A percentile compares a stretch with the other conserved stretches of the same genome.
Evolutionary conservation across 768 basidiomycete genomes (phyloP).

Genomic region (Leccinum pellstonianum): DNA sequence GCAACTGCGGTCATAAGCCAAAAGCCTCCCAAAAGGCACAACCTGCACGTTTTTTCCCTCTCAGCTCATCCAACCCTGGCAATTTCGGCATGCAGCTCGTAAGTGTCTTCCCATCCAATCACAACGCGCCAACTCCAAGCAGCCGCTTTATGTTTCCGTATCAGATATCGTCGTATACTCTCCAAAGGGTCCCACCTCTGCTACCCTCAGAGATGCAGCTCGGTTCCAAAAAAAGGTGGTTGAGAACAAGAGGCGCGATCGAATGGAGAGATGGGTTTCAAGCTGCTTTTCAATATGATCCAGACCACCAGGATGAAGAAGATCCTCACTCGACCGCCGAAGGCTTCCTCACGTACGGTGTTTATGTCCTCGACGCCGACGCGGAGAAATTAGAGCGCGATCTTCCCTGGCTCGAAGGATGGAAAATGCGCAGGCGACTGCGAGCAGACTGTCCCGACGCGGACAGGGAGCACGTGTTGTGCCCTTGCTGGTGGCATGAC

Average conservation of each 20-base stretch:
- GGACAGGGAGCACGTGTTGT: not conserved
- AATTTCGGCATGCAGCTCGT: conserved; percentile 91
- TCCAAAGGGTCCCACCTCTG: conserved; percentile 55
- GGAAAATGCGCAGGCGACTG: conserved; percentile 25
- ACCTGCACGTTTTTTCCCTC: conserved; percentile 52
- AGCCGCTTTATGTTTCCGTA: conserved; percentile 86
- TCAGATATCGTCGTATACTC: conserved; percentile 90
- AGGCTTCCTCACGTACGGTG: conserved; percentile 31
- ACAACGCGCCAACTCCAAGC: conserved; percentile 7
- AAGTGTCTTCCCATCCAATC: conserved; percentile 35
- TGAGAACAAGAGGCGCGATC: conserved; percentile 53
- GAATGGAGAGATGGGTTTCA: conserved; percentile 30
- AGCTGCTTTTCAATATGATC: conserved; percentile 13
- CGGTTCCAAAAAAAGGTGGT: conserved; percentile 61
- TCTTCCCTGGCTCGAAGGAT: conserved; percentile 31
- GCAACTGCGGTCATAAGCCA: conserved; percentile 4
- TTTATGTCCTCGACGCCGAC: conserved; percentile 31
- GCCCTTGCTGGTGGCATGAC: not conserved
- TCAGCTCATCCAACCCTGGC: conserved; percentile 45
- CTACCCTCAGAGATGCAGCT: conserved; percentile 60
- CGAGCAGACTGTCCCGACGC: conserved; percentile 5
- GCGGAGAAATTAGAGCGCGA: conserved; percentile 26
- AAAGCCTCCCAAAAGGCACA: conserved; percentile 21
- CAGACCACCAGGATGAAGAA: conserved; percentile 10
- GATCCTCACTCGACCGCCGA: conserved; percentile 25